Base-by-base conservation (phyloP, 140 eudicot species). In the Cichorium intybus region DNA sequence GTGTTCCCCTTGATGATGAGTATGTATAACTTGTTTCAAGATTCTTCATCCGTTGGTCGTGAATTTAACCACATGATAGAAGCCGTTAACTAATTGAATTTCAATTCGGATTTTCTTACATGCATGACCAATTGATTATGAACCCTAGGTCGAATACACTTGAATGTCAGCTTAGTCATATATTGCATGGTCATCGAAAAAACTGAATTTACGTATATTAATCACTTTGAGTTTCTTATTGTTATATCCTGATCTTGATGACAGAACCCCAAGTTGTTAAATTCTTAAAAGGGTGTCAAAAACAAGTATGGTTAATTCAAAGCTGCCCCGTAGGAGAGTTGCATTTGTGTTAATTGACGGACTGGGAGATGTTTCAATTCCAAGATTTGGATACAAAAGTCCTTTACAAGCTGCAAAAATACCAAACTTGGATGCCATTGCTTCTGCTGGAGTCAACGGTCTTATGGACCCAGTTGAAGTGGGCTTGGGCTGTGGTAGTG, bases 401-500 rank as follows among this genome's bases (percentile, higher is more conserved):
- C 97, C 99, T 11, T 56, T 88, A 31, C 79, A 93, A 84, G 84
- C 81, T n/a, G 99, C 99, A 0, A 74, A 78, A 17, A 53, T 84
- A 39, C 95, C 94, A 7, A 93, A 88, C 66, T 77, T 93, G 70
- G 90, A 93, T 61, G 93, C 90, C 6, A 79, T 93, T 66, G 97
- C 95, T 71, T 93, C 93, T 35, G 88, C 97, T 46, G 99, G 99
- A 43, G 84, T 93, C n/a, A 88, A 85, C 62, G 97, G 99, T 33
- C 84, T 93, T 24, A 93, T 93, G 97, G 99, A 93, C 47, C 99
- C 99, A 18, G 99, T 93, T 53, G 97, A 93, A 84, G 95, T 79
- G 0, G 99, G 95, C 10, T 79, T 92, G 65, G 96, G 81, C 12
- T 88, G 99, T 28, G 96, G 95, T 46, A 92, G 96, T 68, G 97